These are phyloP conservation scores for Fusarium sambucinum DNA, from an alignment of 2,329 filamentous ascomycete genomes.

Conservation along the genomic window DNA sequence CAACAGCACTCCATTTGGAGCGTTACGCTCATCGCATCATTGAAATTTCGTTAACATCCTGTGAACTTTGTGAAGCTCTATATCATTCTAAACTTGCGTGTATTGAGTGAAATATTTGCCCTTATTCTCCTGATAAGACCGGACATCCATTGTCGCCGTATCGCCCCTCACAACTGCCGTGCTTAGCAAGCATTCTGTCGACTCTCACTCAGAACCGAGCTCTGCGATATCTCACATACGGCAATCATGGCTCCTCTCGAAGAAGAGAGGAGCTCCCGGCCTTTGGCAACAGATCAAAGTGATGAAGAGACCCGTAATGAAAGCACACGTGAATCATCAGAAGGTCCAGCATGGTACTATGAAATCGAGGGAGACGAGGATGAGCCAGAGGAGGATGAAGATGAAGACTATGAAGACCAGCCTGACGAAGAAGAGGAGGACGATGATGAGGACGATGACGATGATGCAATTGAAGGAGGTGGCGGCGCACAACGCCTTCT, in stretches of 20 bases:
- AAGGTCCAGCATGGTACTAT: slow-evolving; percentile 28
- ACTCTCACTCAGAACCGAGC: background rate
- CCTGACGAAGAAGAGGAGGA: slow-evolving; percentile 45
- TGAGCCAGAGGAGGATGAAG: slow-evolving; percentile 44
- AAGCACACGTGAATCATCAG: slow-evolving; percentile 28
- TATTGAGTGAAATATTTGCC: slow-evolving; percentile 18
- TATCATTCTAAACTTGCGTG: background rate
- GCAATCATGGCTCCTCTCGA: slow-evolving; percentile 31
- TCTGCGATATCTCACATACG: slow-evolving; percentile 2
- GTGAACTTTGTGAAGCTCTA: background rate
- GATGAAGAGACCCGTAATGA: slow-evolving; percentile 21
- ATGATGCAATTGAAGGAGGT: slow-evolving; percentile 43
- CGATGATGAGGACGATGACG: slow-evolving; percentile 42
- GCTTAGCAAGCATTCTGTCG: slow-evolving; percentile 41
- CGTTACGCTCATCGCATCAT: slow-evolving; percentile 35
- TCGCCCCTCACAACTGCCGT: slow-evolving; percentile 22
- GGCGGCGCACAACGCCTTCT: slow-evolving; percentile 50
- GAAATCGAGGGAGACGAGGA: slow-evolving; percentile 55
- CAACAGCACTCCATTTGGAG: slow-evolving; percentile 12
- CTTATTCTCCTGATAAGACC: slow-evolving; percentile 1
- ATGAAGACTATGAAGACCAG: slow-evolving; percentile 50
- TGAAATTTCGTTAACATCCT: slow-evolving; percentile 21
- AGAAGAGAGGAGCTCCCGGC: slow-evolving; percentile 18
- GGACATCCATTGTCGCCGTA: slow-evolving; percentile 7
- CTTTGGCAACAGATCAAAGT: slow-evolving; percentile 3